phyloP scores from a whole-genome alignment of 1,139 yeast species.

The Hyphopichia pseudoburtonii region DNA sequence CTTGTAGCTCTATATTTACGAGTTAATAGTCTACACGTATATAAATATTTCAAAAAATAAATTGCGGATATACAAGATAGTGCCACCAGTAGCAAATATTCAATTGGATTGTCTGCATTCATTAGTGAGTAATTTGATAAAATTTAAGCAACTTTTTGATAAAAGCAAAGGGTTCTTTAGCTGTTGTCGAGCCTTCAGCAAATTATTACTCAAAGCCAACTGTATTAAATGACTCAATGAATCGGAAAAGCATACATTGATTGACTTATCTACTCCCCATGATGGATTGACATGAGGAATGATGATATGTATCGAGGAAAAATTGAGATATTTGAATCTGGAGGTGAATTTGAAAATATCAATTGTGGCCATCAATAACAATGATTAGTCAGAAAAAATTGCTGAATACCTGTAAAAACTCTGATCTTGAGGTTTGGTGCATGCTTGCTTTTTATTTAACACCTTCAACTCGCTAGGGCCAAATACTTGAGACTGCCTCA shows the following conservation, averaged over 20 bases:
- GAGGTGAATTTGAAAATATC: constrained; percentile 64
- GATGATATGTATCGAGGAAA: constrained; percentile 49
- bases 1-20: too few relatives aligned
- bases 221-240: constrained; percentile 83
- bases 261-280: too few relatives aligned
- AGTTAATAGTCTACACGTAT: too few relatives aligned
- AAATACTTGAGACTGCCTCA: too few relatives aligned
- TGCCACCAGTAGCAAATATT: constrained; percentile 86
- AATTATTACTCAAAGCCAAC: constrained; percentile 46
- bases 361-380: too few relatives aligned
- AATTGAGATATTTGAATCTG: constrained; percentile 64
- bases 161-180: constrained; percentile 70
- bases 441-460: too few relatives aligned
- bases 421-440: too few relatives aligned
- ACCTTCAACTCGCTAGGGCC: neutral
- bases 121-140: constrained; percentile 62
- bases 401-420: too few relatives aligned
- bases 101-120: constrained; percentile 42
- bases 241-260: constrained; percentile 65
- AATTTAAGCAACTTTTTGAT: constrained; percentile 87
- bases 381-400: too few relatives aligned
- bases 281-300: too few relatives aligned
- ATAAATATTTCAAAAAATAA: too few relatives aligned
- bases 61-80: constrained; percentile 91
- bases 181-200: constrained; percentile 49